Conservation (phyloP, 163 green algal genomes). For the Chlamydomonas reinhardtii region DNA sequence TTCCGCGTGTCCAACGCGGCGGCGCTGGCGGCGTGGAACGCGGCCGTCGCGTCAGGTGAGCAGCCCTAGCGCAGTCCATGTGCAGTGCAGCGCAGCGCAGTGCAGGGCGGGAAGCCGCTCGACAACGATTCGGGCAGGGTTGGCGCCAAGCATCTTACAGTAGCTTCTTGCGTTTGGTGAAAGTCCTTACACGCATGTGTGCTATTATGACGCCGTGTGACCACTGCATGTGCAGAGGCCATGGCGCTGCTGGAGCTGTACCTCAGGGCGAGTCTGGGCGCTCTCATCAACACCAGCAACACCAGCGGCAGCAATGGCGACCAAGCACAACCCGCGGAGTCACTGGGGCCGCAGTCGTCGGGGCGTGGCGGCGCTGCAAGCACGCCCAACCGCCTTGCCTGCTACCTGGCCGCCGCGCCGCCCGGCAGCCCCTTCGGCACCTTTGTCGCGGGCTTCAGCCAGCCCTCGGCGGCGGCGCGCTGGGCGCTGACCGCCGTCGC, state of each 20-base stretch:
- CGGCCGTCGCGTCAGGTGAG: background rate
- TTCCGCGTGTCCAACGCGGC: constrained; percentile 7
- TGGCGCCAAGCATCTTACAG: too few species aligned
- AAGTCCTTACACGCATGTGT: too few species aligned
- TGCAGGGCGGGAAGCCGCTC: too few species aligned
- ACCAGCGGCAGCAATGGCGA: too few species aligned
- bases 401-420: constrained; percentile 2
- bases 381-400: background rate
- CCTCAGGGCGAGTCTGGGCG: background rate
- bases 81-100: too few species aligned
- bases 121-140: too few species aligned
- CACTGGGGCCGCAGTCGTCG: background rate
- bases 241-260: constrained; percentile 27
- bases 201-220: too few species aligned
- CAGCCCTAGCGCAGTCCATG: too few species aligned
- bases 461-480: background rate
- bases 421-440: constrained; percentile 19
- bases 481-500: background rate
- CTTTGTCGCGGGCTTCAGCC: constrained; percentile 6
- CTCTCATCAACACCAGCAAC: background rate
- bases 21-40: constrained; percentile 8
- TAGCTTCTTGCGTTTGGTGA: too few species aligned
- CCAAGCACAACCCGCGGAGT: background rate
- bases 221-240: background rate
- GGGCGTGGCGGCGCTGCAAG: too few species aligned